Evolutionary conservation across 805 yeast species (phyloP).

Genomic region (Priceomyces castillae): DNA sequence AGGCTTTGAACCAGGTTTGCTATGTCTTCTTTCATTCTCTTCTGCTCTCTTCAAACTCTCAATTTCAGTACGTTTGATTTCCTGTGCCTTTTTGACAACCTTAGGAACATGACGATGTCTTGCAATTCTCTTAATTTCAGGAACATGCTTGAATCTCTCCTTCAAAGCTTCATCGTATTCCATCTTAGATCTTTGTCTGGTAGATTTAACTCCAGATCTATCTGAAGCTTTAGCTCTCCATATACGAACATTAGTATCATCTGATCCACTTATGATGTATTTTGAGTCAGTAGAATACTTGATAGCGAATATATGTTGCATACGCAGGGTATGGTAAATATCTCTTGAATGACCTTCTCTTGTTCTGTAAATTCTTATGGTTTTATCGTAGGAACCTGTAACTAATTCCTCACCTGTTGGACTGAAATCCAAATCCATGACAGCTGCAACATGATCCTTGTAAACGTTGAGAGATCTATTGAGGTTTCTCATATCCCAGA

Average conservation of each 20-base stretch:
- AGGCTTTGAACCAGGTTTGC: slow-evolving; percentile 59
- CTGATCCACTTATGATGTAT: slow-evolving; percentile 87
- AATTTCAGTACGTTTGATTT: slow-evolving; percentile 74
- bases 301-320: slow-evolving; percentile 90
- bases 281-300: slow-evolving; percentile 86
- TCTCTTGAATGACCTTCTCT: slow-evolving; percentile 91
- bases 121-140: slow-evolving; percentile 85
- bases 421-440: slow-evolving; percentile 89
- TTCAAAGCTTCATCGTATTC: slow-evolving; percentile 91
- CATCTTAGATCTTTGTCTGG: slow-evolving; percentile 75
- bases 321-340: slow-evolving; percentile 92
- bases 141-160: slow-evolving; percentile 93
- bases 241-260: slow-evolving; percentile 90
- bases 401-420: slow-evolving; percentile 97
- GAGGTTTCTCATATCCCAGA: slow-evolving; percentile 96
- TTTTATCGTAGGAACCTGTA: slow-evolving; percentile 92
- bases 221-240: slow-evolving; percentile 92
- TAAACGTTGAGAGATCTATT: slow-evolving; percentile 75
- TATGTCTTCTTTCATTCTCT: slow-evolving; percentile 76
- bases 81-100: slow-evolving; percentile 84
- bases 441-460: slow-evolving; percentile 95
- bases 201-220: slow-evolving; percentile 74
- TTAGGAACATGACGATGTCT: slow-evolving; percentile 91
- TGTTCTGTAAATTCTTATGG: slow-evolving; percentile 74
- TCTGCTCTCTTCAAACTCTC: slow-evolving; percentile 76